phyloP scores from a whole-genome alignment of 2,329 filamentous ascomycete genomes.

The Trichoderma arundinaceum region DNA sequence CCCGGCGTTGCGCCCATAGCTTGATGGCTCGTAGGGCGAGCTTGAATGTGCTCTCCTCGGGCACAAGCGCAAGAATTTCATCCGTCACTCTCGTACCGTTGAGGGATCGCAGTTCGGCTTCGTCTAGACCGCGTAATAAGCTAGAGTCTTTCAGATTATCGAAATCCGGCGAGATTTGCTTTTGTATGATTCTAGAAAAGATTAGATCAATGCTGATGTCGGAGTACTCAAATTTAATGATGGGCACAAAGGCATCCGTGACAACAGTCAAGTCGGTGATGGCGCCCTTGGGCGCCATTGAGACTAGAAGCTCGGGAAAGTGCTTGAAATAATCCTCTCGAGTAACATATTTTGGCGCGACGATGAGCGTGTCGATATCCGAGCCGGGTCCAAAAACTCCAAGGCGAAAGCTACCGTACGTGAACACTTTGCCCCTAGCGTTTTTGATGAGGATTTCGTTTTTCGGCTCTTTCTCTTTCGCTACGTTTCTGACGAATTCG shows the following conservation, averaged over 20 bases:
- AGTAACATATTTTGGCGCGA: conserved; percentile 86
- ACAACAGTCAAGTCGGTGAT: conserved; percentile 87
- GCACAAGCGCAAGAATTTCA: conserved; percentile 86
- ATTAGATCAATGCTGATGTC: conserved; percentile 96
- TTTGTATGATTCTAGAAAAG: conserved; percentile 75
- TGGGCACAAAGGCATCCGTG: conserved; percentile 89
- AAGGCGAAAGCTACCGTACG: conserved; percentile 92
- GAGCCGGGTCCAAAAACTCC: conserved; percentile 95
- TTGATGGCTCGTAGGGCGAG: conserved; percentile 91
- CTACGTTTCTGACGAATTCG: conserved; percentile 85
- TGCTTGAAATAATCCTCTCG: conserved; percentile 90
- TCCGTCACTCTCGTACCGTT: conserved; percentile 96
- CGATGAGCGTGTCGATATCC: conserved; percentile 95
- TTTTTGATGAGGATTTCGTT: conserved; percentile 79
- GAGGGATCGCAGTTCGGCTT: conserved; percentile 83
- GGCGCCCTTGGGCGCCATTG: conserved; percentile 76
- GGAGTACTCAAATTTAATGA: conserved; percentile 93
- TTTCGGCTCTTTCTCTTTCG: conserved; percentile 71
- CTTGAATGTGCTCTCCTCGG: conserved; percentile 87
- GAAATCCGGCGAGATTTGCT: conserved; percentile 69
- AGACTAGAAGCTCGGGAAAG: conserved; percentile 79
- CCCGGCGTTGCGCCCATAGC: conserved; percentile 90
- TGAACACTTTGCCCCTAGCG: conserved; percentile 91
- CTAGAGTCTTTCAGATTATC: conserved; percentile 81
- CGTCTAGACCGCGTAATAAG: conserved; percentile 83